Evolutionary conservation across 805 yeast genomes (phyloP), one percentile per base, ranked within the genome.

Genomic region (Saccharomycopsis sp.): DNA sequence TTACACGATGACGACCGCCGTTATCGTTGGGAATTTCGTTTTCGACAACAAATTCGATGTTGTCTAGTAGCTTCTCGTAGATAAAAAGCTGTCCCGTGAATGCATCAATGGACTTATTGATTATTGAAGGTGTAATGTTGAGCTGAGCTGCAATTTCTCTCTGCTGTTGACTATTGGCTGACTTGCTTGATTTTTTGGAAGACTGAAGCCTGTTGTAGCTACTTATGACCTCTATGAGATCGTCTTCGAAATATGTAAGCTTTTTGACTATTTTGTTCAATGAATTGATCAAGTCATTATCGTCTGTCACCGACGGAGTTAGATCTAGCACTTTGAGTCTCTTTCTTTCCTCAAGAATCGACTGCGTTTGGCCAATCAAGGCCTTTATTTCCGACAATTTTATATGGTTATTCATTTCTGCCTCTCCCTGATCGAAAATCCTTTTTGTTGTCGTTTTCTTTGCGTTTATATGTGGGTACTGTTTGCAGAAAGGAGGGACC

Each of bases 321-420:
- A 60, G 16, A 3, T 57, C 57, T 5, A 60, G 34, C 2, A 48
- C 20, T 1, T 34, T 24, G 16, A 57, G 29, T 29, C 55, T 44
- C 23, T 60, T 60, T n/a, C 63, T 51, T 37, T 60, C 63, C 46
- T 60, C 63, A 8, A 60, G 52, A 2, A 50, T 50, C 20, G 48
- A 44, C 21, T 44, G 18, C 7, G 21, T 18, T 44, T 44, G 48
- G 5, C 48, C 48, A 7, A 44, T 44, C 16, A 44, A 44, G 21
- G 48, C 8, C 21, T 44, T 18, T 16, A 44, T 44, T 18, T 44
- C 48, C 21, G 21, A n/a, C 7, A 44, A 12, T 12, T 44, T 44
- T 5, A 44, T 44, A 44, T 44, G 48, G 16, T 44, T 44, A 44
- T 18, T 44, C 48, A 44, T 44, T 29, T 7, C 12, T 5, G 12